Conservation (phyloP, 208 protist genomes). For the Leishmania tropica region DNA sequence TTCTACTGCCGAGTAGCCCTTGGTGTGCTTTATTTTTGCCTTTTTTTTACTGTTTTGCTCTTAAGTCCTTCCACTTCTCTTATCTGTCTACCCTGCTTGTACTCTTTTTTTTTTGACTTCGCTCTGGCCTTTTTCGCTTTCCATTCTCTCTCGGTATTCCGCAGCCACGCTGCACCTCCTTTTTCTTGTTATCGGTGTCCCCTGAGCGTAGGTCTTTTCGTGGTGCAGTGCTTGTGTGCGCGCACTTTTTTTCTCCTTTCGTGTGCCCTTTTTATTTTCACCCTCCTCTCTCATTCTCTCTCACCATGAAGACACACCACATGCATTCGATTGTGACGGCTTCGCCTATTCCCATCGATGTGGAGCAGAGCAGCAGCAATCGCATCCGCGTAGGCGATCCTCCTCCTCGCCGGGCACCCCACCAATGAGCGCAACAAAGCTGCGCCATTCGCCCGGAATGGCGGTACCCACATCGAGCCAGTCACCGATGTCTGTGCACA, state of each 20-base stretch:
- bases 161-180: neutral
- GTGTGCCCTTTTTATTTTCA: neutral
- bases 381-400: neutral
- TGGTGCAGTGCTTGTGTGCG: no score
- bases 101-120: neutral
- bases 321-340: neutral
- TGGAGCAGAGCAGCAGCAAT: neutral
- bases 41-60: neutral
- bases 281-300: neutral
- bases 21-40: neutral
- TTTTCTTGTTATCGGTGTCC: neutral
- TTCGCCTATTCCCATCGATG: conserved; percentile 1
- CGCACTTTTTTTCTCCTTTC: neutral
- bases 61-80: neutral
- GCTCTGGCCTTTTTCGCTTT: neutral
- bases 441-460: neutral
- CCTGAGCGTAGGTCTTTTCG: neutral
- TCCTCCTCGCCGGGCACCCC: neutral
- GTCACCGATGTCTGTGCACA: neutral
- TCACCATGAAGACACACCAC: neutral
- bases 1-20: neutral
- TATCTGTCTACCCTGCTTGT: neutral
- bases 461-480: neutral
- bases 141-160: neutral
- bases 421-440: neutral